Percentiles rank a stretch among this genome's conserved stretches.
Conservation (phyloP, 2,329 filamentous ascomycete species). For the Teratosphaeria destructans region DNA sequence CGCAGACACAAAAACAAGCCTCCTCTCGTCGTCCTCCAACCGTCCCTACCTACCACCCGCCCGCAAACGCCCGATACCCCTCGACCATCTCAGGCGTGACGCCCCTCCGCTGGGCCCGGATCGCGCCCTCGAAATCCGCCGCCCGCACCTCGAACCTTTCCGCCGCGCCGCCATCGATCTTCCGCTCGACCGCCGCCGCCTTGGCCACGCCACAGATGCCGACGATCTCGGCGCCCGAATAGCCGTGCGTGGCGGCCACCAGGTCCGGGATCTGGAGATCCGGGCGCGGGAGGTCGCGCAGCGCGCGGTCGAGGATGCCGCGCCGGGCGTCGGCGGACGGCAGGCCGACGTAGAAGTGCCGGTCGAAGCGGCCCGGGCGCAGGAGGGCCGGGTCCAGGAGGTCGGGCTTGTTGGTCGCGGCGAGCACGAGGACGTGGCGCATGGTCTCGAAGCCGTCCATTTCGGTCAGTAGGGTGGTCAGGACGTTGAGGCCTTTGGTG, state of each 20-base stretch:
- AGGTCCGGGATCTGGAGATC: constrained; percentile 58
- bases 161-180: constrained; percentile 29
- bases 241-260: constrained; percentile 58
- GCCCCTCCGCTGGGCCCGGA: constrained; percentile 39
- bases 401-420: constrained; percentile 84
- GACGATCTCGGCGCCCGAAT: constrained; percentile 76
- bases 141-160: constrained; percentile 23
- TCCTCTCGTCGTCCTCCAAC: neutral
- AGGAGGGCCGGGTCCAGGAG: constrained; percentile 76
- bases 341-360: constrained; percentile 74
- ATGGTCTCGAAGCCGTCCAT: constrained; percentile 90
- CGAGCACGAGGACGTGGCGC: constrained; percentile 74
- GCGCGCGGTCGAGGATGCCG: constrained; percentile 64
- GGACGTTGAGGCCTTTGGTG: constrained; percentile 60
- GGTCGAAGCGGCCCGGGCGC: constrained; percentile 75
- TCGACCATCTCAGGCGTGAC: constrained; percentile 50
- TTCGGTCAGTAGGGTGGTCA: constrained; percentile 82
- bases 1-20: neutral
- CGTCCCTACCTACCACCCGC: neutral
- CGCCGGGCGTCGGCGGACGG: constrained; percentile 62
- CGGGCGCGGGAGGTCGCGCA: constrained; percentile 48
- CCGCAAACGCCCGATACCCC: constrained; percentile 45
- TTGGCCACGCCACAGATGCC: constrained; percentile 38
- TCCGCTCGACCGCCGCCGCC: constrained; percentile 26
- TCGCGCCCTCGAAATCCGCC: constrained; percentile 35